Evolutionary conservation across 768 basidiomycete species (phyloP).

Genomic region (Tremella yokohamensis): DNA sequence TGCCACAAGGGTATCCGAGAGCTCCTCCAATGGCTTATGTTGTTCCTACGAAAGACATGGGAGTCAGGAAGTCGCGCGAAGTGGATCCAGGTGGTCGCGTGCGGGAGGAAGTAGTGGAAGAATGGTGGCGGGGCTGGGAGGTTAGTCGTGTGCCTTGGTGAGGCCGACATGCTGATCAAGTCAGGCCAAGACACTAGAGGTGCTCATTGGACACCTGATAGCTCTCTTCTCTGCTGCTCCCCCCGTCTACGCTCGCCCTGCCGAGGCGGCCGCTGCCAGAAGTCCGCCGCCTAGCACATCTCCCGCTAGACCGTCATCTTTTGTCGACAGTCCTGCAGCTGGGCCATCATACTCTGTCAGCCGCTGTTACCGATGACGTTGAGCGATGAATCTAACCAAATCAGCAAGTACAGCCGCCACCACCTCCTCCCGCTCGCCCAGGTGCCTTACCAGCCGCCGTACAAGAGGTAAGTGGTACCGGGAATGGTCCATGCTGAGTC

Average conservation of each 20-base stretch:
- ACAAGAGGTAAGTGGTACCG: constrained; percentile 15
- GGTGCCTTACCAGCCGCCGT: constrained; percentile 8
- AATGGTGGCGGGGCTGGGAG: constrained; percentile 82
- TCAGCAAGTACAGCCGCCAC: constrained; percentile 16
- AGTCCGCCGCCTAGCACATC: constrained; percentile 10
- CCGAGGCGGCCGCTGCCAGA: constrained; percentile 11
- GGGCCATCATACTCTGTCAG: constrained; percentile 9
- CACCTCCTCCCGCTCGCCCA: constrained; percentile 26
- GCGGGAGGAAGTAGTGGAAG: constrained; percentile 67
- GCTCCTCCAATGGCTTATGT: constrained; percentile 83
- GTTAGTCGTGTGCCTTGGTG: constrained; percentile 54
- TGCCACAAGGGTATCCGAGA: constrained; percentile 77
- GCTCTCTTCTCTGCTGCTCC: constrained; percentile 78
- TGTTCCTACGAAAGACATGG: constrained; percentile 85
- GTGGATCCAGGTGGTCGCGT: constrained; percentile 61
- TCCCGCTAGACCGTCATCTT: constrained; percentile 14
- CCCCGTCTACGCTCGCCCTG: constrained; percentile 82
- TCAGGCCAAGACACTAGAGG: constrained; percentile 73
- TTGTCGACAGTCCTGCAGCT: neutral
- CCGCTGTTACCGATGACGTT: too few relatives aligned
- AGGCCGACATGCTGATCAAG: neutral
- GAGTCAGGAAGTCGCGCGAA: constrained; percentile 69
- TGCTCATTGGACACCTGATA: constrained; percentile 72
- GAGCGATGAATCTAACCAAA: neutral
- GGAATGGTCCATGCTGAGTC: neutral